These are phyloP conservation scores for Elsinoe arachidis DNA, from an alignment of 2,329 filamentous ascomycete species.

Conservation along the genomic window DNA sequence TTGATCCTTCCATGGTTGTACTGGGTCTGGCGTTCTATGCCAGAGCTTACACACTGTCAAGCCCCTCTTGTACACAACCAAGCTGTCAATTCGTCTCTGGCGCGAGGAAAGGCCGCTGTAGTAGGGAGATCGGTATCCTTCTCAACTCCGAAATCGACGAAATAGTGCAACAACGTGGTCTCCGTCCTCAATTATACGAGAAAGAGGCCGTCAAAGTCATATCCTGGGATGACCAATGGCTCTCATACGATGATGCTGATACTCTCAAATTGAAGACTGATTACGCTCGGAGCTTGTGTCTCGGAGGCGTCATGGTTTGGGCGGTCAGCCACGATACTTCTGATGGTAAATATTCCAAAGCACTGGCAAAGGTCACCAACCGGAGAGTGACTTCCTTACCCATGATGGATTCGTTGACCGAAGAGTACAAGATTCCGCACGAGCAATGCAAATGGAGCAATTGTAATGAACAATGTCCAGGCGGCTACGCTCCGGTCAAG, in stretches of 20 bases:
- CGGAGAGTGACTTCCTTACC: too few relatives aligned
- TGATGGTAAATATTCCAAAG: not conserved
- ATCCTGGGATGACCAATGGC: slow-evolving; percentile 32
- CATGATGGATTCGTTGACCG: too few relatives aligned
- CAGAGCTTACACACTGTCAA: slow-evolving; percentile 24
- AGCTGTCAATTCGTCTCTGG: slow-evolving; percentile 16
- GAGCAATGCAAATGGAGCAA: not conserved
- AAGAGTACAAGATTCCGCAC: not conserved
- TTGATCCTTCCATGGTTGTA: slow-evolving; percentile 34
- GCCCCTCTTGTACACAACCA: slow-evolving; percentile 17
- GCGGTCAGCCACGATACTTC: slow-evolving; percentile 17
- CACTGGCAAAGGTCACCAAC: not conserved
- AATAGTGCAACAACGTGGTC: slow-evolving; percentile 16
- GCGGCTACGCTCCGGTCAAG: too few relatives aligned
- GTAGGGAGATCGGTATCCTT: slow-evolving; percentile 19
- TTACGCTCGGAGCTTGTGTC: slow-evolving; percentile 24
- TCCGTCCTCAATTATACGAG: slow-evolving; percentile 16
- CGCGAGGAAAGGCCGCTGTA: slow-evolving; percentile 22
- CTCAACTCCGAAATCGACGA: slow-evolving; percentile 20
- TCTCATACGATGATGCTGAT: slow-evolving; percentile 30
- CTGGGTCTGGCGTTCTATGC: slow-evolving; percentile 43
- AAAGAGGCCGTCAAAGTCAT: slow-evolving; percentile 23
- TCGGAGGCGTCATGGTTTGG: slow-evolving; percentile 25
- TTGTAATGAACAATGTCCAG: too few relatives aligned
- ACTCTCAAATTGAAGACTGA: slow-evolving; percentile 30